Percentiles rank a stretch among this genome's conserved stretches.
Conservation (phyloP, 176 grass and related monocot genomes). For the Bromus sterilis region DNA sequence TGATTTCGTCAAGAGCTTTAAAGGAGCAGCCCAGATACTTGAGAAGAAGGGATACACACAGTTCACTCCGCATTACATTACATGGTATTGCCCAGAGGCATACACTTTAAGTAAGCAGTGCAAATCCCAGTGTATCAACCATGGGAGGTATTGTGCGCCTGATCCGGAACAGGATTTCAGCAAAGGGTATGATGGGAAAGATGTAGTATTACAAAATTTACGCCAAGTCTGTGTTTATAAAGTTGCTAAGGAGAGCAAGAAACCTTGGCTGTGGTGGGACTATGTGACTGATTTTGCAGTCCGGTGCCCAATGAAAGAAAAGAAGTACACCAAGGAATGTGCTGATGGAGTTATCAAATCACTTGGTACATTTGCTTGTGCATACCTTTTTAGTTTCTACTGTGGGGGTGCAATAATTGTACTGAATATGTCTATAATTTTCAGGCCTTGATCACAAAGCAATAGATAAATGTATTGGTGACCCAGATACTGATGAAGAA, state of each 20-base stretch:
- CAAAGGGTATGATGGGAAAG: constrained; percentile 80
- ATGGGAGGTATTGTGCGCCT: constrained; percentile 71
- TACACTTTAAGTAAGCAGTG: constrained; percentile 69
- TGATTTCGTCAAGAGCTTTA: constrained; percentile 75
- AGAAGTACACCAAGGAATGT: constrained; percentile 71
- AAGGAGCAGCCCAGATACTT: constrained; percentile 58
- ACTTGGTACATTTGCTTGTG: constrained; percentile 38
- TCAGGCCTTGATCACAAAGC: constrained; percentile 54
- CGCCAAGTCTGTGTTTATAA: constrained; percentile 56
- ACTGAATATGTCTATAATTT: neutral
- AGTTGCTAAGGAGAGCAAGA: constrained; percentile 48
- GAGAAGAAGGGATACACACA: constrained; percentile 74
- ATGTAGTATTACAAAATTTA: constrained; percentile 72
- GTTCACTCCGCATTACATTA: constrained; percentile 81
- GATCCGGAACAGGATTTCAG: constrained; percentile 79
- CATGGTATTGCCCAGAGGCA: constrained; percentile 72
- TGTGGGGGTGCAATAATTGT: neutral
- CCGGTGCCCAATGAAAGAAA: constrained; percentile 80
- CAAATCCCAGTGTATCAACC: constrained; percentile 81
- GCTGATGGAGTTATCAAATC: constrained; percentile 63
- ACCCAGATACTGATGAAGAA: constrained; percentile 63
- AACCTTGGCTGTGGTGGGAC: constrained; percentile 83
- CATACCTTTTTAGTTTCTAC: neutral
- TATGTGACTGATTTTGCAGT: constrained; percentile 73
- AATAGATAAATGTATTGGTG: constrained; percentile 63